phyloP scores from a whole-genome alignment of 2,329 filamentous ascomycete genomes.

The Cordyceps fumosorosea region DNA sequence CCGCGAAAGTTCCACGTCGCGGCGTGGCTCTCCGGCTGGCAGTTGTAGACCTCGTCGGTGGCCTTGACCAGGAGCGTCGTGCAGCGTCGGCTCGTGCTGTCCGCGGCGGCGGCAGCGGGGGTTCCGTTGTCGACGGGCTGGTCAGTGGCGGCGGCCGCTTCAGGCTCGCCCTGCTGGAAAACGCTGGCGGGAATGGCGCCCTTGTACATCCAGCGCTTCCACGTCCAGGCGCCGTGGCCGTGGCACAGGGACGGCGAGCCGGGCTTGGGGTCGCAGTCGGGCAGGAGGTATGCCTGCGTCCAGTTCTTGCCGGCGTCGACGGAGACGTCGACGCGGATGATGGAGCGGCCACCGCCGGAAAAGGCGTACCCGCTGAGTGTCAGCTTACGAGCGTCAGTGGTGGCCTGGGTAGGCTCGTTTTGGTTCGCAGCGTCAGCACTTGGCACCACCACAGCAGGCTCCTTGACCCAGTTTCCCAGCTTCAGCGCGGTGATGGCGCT shows the following conservation, averaged over 20 bases:
- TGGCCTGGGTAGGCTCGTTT: background rate
- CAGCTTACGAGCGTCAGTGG: constrained; percentile 21
- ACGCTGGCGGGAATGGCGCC: constrained; percentile 35
- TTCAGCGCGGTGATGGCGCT: constrained; percentile 54
- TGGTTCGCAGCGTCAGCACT: background rate
- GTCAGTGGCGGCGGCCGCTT: constrained; percentile 6
- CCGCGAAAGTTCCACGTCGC: constrained; percentile 58
- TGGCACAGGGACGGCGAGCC: constrained; percentile 24
- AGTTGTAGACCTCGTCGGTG: constrained; percentile 59
- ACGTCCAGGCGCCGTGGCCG: constrained; percentile 52
- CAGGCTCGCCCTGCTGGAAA: constrained; percentile 17
- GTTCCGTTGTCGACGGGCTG: constrained; percentile 1
- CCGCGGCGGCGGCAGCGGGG: background rate
- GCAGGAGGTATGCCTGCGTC: constrained; percentile 55
- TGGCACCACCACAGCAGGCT: background rate
- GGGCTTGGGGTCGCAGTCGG: constrained; percentile 34
- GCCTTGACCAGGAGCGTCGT: constrained; percentile 57
- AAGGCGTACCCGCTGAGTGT: constrained; percentile 58
- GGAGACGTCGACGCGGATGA: constrained; percentile 61
- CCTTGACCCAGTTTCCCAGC: constrained; percentile 31
- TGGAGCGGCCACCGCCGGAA: constrained; percentile 58
- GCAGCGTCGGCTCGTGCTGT: constrained; percentile 27
- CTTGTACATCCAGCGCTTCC: constrained; percentile 56
- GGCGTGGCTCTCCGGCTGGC: constrained; percentile 54
- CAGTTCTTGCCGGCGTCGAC: constrained; percentile 57